Conservation (phyloP, 163 green algal genomes). For the Chlorella variabilis region DNA sequence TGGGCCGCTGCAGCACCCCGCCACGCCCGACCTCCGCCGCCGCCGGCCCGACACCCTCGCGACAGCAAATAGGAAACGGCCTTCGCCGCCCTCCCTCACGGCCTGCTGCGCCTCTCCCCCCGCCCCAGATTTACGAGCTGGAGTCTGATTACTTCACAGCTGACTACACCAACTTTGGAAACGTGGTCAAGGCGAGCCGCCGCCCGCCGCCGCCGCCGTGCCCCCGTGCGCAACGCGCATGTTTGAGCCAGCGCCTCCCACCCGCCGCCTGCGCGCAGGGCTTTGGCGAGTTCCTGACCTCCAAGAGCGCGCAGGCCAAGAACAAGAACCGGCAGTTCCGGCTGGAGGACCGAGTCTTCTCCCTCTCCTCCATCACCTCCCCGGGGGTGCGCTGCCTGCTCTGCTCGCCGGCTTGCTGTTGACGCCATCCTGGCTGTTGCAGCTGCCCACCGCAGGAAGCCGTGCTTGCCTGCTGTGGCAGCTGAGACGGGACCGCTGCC, state of each 20-base stretch:
- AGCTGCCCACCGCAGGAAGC: too few relatives aligned
- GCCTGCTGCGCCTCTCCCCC: neutral
- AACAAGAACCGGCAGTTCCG: slow-evolving; percentile 68
- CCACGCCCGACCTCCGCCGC: too few relatives aligned
- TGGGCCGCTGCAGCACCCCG: too few relatives aligned
- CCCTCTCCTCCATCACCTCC: slow-evolving; percentile 76
- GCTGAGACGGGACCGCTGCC: neutral
- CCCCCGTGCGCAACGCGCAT: neutral
- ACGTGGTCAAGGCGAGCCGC: slow-evolving; percentile 69
- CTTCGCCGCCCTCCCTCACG: neutral
- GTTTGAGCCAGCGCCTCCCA: neutral
- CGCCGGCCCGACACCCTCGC: too few relatives aligned
- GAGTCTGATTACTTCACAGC: slow-evolving; percentile 74
- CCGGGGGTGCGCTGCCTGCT: slow-evolving; percentile 40
- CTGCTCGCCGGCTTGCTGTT: too few relatives aligned
- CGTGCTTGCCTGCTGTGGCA: neutral
- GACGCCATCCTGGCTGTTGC: too few relatives aligned
- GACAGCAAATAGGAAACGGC: too few relatives aligned
- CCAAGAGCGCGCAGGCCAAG: slow-evolving; percentile 77
- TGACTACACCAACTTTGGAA: slow-evolving; percentile 72
- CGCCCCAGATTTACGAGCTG: slow-evolving; percentile 76
- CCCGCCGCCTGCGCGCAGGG: slow-evolving; percentile 50
- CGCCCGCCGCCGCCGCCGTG: neutral
- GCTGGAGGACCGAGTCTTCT: slow-evolving; percentile 80
- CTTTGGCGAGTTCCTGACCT: slow-evolving; percentile 82